phyloP scores from a whole-genome alignment of 75 land plant genomes.

The Pseudotsuga menziesii region DNA sequence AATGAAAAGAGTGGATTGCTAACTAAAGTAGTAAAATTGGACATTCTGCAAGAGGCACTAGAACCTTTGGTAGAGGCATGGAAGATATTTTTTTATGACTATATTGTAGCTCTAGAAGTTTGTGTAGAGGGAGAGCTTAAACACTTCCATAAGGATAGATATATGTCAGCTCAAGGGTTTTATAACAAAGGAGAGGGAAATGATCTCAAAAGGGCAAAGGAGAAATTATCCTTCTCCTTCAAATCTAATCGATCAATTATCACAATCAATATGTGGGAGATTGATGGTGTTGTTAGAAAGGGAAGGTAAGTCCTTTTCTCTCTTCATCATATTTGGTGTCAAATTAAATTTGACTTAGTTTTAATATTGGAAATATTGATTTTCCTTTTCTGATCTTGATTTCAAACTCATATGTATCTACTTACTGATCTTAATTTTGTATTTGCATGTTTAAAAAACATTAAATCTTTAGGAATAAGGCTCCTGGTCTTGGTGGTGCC shows the following conservation, averaged over 20 bases:
- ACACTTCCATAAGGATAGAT: conserved; percentile 97
- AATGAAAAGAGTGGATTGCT: neutral
- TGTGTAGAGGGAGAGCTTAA: conserved; percentile 97
- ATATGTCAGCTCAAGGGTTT: conserved; percentile 70
- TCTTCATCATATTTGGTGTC: neutral
- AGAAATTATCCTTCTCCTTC: conserved; percentile 97
- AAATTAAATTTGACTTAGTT: neutral
- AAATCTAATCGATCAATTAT: conserved; percentile 86
- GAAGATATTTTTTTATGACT: conserved; percentile 74
- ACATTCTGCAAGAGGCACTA: conserved; percentile 9
- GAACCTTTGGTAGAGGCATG: conserved; percentile 46
- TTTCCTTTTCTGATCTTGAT: neutral
- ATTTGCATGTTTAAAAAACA: neutral
- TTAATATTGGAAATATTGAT: neutral
- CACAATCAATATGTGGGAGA: conserved; percentile 99
- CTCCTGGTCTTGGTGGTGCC: conserved; percentile 40
- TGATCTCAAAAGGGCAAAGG: conserved; percentile 85
- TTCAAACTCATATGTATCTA: neutral
- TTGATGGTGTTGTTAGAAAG: conserved; percentile 74
- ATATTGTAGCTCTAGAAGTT: conserved; percentile 67
- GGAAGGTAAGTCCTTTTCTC: conserved; percentile 44
- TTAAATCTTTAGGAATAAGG: conserved; percentile 58
- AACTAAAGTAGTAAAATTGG: conserved; percentile 9
- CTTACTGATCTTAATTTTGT: neutral
- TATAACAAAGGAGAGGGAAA: conserved; percentile 56